Evolutionary conservation across 1,284 basidiomycete genomes (phyloP).

Genomic region (Puccinia polysora): DNA sequence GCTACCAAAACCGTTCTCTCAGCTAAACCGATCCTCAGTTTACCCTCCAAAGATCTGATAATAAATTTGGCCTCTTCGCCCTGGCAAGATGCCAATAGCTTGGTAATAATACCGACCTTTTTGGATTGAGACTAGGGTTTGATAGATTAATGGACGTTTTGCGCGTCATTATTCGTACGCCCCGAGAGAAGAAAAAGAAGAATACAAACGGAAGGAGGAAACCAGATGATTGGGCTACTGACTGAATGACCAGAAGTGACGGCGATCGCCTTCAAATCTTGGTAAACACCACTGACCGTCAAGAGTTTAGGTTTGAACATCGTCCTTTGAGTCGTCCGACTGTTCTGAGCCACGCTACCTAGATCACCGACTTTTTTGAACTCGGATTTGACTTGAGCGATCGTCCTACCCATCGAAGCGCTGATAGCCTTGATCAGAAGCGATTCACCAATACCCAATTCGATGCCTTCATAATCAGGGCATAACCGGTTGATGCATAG

Average conservation of each 20-base stretch:
- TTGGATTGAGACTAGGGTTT: conserved; percentile 74
- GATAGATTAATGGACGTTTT: too few relatives aligned
- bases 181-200: too few relatives aligned
- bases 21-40: conserved; percentile 93
- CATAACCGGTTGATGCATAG: conserved; percentile 93
- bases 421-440: conserved; percentile 91
- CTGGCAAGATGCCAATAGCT: conserved; percentile 85
- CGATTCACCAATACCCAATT: conserved; percentile 94
- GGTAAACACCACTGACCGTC: conserved; percentile 82
- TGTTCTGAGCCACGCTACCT: conserved; percentile 88
- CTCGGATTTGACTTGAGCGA: conserved; percentile 79
- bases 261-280: conserved; percentile 78
- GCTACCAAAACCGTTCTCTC: conserved; percentile 67
- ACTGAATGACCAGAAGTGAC: conserved; percentile 76
- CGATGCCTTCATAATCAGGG: conserved; percentile 92
- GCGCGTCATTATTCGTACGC: too few relatives aligned
- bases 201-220: conserved; percentile 45
- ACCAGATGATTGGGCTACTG: conserved; percentile 45
- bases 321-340: conserved; percentile 87
- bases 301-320: conserved; percentile 89
- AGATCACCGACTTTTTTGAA: conserved; percentile 91
- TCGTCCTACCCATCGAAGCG: conserved; percentile 83
- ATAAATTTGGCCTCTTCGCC: conserved; percentile 85
- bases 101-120: conserved; percentile 93
- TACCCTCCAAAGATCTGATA: conserved; percentile 90